Evolutionary conservation across 1,284 basidiomycete genomes (phyloP).

Genomic region (Gymnopus androsaceus): DNA sequence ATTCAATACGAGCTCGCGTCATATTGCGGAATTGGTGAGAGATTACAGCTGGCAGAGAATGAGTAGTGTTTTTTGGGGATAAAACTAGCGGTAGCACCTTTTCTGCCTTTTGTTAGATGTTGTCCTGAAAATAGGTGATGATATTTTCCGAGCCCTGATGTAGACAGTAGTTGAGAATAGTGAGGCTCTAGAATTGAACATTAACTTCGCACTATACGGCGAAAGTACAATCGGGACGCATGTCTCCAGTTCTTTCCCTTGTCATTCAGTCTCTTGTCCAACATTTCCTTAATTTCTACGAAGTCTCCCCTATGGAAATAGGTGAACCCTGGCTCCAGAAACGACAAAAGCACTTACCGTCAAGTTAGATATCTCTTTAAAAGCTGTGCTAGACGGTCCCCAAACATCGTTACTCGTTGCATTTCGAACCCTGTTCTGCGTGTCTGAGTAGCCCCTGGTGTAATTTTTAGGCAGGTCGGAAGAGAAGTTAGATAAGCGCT

Average conservation of each 20-base stretch:
- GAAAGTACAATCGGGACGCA: slow-evolving; percentile 40
- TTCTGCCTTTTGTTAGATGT: too few species aligned
- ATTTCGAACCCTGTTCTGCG: slow-evolving; percentile 93
- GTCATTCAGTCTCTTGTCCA: slow-evolving; percentile 98
- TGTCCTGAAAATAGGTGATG: too few species aligned
- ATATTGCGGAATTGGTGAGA: too few species aligned
- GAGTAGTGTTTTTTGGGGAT: too few species aligned
- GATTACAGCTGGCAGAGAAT: too few species aligned
- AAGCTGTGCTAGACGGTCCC: slow-evolving; percentile 97
- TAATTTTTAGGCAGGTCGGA: slow-evolving; percentile 80
- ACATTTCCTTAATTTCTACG: slow-evolving; percentile 98
- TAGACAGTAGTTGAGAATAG: too few species aligned
- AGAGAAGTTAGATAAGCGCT: not conserved
- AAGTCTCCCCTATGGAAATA: slow-evolving; percentile 79
- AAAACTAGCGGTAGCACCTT: too few species aligned
- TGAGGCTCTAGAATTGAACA: not conserved
- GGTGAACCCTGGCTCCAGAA: slow-evolving; percentile 10
- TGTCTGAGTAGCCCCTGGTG: slow-evolving; percentile 91
- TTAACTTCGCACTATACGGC: too few species aligned
- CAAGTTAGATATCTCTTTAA: slow-evolving; percentile 98
- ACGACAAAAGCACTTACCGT: slow-evolving; percentile 61
- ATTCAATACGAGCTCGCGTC: too few species aligned
- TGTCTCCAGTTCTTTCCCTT: slow-evolving; percentile 99
- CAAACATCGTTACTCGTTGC: slow-evolving; percentile 99
- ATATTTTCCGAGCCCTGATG: too few species aligned